phyloP scores from a whole-genome alignment of 2,329 filamentous ascomycete species.

The Fusarium marasasianum region DNA sequence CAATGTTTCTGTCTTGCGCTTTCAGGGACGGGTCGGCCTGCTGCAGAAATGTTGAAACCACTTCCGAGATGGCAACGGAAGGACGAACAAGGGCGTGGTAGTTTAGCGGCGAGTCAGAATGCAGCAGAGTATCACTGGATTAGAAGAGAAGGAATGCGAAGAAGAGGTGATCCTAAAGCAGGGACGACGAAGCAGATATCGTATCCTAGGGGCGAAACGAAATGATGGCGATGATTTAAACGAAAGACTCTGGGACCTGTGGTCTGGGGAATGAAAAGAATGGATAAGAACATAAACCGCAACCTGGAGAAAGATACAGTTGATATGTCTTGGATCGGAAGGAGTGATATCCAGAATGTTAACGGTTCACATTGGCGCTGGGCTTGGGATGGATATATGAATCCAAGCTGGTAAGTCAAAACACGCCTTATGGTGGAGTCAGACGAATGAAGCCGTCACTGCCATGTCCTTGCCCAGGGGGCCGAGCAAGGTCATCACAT shows the following conservation, averaged over 20 bases:
- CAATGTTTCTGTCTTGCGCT: slow-evolving; percentile 16
- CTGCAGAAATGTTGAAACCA: slow-evolving; percentile 32
- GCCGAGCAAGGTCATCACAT: slow-evolving; percentile 33
- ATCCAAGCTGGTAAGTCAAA: slow-evolving; percentile 25
- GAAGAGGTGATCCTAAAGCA: slow-evolving; percentile 5
- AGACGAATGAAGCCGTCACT: slow-evolving; percentile 34
- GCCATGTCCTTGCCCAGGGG: slow-evolving; percentile 39
- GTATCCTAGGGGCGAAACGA: not conserved
- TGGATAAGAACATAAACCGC: slow-evolving; percentile 17
- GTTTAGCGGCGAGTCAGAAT: slow-evolving; percentile 5
- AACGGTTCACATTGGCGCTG: slow-evolving; percentile 15
- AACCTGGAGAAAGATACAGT: not conserved
- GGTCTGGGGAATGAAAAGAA: slow-evolving; percentile 8
- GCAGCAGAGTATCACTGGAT: slow-evolving; percentile 15
- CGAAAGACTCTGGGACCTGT: slow-evolving; percentile 5
- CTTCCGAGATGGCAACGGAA: slow-evolving; percentile 31
- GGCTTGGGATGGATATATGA: slow-evolving; percentile 42
- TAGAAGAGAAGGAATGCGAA: slow-evolving; percentile 19
- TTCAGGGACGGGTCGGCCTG: slow-evolving; percentile 28
- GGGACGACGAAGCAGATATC: not conserved
- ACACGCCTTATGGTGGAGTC: slow-evolving; percentile 34
- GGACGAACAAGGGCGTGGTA: slow-evolving; percentile 10
- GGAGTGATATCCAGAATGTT: slow-evolving; percentile 18
- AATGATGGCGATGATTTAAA: not conserved
- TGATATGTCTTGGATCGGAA: slow-evolving; percentile 12